Conservation (phyloP, 164 flowering plant genomes). For the Vitis vinifera region DNA sequence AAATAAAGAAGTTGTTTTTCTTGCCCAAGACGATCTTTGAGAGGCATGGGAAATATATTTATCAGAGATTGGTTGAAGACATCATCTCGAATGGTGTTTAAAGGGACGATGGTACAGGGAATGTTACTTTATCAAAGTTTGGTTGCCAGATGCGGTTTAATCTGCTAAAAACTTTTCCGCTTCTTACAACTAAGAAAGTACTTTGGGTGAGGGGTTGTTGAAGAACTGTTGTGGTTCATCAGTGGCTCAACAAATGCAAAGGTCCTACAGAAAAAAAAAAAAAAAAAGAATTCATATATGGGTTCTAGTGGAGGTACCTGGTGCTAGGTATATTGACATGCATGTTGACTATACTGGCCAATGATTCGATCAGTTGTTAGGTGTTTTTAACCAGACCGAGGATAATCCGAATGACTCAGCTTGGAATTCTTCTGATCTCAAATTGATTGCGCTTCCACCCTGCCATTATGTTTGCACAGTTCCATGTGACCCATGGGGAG, state of each 20-base stretch:
- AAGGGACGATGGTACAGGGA: slow-evolving; percentile 90
- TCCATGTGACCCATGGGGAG: slow-evolving; percentile 85
- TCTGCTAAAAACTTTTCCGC: slow-evolving; percentile 83
- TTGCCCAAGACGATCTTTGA: slow-evolving; percentile 80
- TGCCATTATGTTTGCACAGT: slow-evolving; percentile 98
- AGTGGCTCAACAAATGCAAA: slow-evolving; percentile 96
- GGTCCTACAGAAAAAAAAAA: slow-evolving; percentile 30
- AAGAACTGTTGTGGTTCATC: slow-evolving; percentile 95
- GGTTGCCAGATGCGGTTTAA: slow-evolving; percentile 99
- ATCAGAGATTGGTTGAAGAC: slow-evolving; percentile 73
- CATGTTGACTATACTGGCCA: slow-evolving; percentile 93
- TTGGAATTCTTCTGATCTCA: slow-evolving; percentile 95
- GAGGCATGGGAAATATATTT: slow-evolving; percentile 75
- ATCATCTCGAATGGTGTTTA: slow-evolving; percentile 61
- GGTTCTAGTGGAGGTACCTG: slow-evolving; percentile 96
- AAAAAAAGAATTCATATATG: slow-evolving; percentile 41
- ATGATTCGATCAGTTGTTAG: slow-evolving; percentile 89
- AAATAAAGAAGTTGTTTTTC: slow-evolving; percentile 57
- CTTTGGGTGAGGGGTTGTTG: slow-evolving; percentile 97
- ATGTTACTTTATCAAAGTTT: slow-evolving; percentile 92
- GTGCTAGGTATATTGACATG: slow-evolving; percentile 93
- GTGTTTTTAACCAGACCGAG: slow-evolving; percentile 83
- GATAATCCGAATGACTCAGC: slow-evolving; percentile 87
- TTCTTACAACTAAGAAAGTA: slow-evolving; percentile 94
- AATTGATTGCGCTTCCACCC: slow-evolving; percentile 93